Evolutionary conservation across 2,329 filamentous ascomycete species (phyloP), one percentile per base, ranked within the genome.

Genomic region (Microsporum canis): DNA sequence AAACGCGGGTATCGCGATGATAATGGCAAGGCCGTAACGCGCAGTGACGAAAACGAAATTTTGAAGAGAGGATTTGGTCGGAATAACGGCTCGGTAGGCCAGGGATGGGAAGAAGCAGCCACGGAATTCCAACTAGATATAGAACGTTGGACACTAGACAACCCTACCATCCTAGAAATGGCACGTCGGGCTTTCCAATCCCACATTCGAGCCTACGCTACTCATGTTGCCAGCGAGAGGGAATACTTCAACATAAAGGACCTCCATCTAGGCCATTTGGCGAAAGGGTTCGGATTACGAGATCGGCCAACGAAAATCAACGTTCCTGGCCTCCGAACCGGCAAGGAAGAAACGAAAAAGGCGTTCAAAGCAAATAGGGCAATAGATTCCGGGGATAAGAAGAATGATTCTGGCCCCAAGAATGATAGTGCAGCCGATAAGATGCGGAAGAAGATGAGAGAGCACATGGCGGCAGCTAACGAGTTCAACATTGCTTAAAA

Each of bases 131-230:
- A 88, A 68, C 76, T 88, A 58, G 80, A 84, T 34, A 73, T 86
- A 27, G 86, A 88, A 71, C 79, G 85, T 23, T 87, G 84, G 84
- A 78, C 82, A 1, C 72, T 86, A 6, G 81, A 84, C 39, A 82
- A 87, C 60, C 77, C 83, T 0, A 84, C 84, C 60, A 83, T 88
- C 43, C 82, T 95, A 3, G 90, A 95, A 68, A 82, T 91, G 68
- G 92, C 88, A 0, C 84, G 90, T 23, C 85, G 89, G 66, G 94
- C 87, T 0, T 99, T 89, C 77, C 90, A 95, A 71, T 94, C 89
- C 58, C 91, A 97, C 70, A 87, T 99, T 60, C 83, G 94, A 60
- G 94, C 94, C 0, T 99, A 99, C 72, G 91, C 94, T 1, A 99
- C 94, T 0, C 94, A 99, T 73, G 84, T 92, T 33, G 86, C 88